Evolutionary conservation across 371 early-diverging fungal species (phyloP), one percentile per base, ranked within the genome.

Genomic region (Mortierella sp.): DNA sequence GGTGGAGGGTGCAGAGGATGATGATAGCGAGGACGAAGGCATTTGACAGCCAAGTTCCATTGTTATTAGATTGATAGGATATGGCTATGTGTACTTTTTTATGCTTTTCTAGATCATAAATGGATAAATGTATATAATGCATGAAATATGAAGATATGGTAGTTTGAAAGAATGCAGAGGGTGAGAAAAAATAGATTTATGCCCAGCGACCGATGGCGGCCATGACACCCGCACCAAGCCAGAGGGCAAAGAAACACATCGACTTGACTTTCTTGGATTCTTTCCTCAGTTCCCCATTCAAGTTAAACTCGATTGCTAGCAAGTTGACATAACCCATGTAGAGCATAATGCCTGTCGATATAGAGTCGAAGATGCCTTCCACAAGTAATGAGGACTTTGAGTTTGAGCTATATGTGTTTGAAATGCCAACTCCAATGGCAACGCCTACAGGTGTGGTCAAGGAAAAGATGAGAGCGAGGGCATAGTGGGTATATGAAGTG

Each of bases 291-390:
- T 76, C 70, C 32, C 85, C 75, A 42, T 86, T 86, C 53, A 86
- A 83, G 31, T 89, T 86, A 61, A 93, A 89, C 76, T 94, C 92
- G 53, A 86, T 86, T n/a, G 89, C 89, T 56, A 95, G 83, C 32
- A 96, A 84, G 28, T 92, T 90, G 32, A 92, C 91, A 29, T 92
- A 88, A 3, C 90, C 91, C 64, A 88, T 88, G 84, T 95, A 95
- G 8, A 95, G 70, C 17, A 96, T 82, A 37, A 96, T 93, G 45
- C 96, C 96, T 23, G 93, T 92, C 22, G 92, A 88, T 6, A 94
- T 71, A 10, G 95, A 86, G 72, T 95, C 94, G 31, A 96, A 83
- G 32, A 94, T 86, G 28, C 95, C 96, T 66, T 90, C 90, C 22
- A 88, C 68, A 17, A 95, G 72, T 15, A 95, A 70, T 6, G 89